Evolutionary conservation across 2,329 filamentous ascomycete genomes (phyloP), one percentile per base, ranked within the genome.

Genomic region (Verticillium longisporum): DNA sequence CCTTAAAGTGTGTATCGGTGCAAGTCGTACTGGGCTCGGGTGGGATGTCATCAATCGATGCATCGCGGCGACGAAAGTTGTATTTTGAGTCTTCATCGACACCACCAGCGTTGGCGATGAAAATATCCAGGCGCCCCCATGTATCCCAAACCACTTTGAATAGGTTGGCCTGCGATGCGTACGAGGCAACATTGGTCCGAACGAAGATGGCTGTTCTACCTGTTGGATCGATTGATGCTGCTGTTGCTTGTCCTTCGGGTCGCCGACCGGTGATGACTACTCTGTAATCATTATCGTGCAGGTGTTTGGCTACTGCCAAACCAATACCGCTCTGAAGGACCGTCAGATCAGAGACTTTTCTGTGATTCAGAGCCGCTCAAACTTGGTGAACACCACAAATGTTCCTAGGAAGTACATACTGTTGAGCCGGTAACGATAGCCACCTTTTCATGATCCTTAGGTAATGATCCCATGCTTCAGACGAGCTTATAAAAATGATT

Each of bases 1-100:
- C 78, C 66, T 82, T 83, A 69, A 78, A 79, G 66, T 80, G 75
- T 26, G 81, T 70, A 64, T 83, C 80, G 1, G 79, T 81, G 61
- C 75, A 76, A 1, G 66, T 60, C 2, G 79, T 65, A 64, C 82
- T 73, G 2, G 80, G 80, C 61, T 74, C 73, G 0, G 77, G 70
- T 2, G 80, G 80, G 32, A 80, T 65, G 18, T 58, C 56, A 21
- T 58, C 56, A n/a, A 58, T 15, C 11, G 56, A 33, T 3, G 38
- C 60, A 14, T 32, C 31, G 31, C 59, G 64, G 53, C 66, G 61
- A n/a, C 61, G 57, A 6, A 71, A 63, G 56, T 80, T 75, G 68
- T 79, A 83, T 32, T 79, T 65, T n/a, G 77, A 80, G n/a, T 72
- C 74, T 41, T 50, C 55, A 55, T 83, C 80, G 2, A 80, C 74